Conservation (phyloP, 2,329 filamentous ascomycete genomes). For the Aspergillus hortae region DNA sequence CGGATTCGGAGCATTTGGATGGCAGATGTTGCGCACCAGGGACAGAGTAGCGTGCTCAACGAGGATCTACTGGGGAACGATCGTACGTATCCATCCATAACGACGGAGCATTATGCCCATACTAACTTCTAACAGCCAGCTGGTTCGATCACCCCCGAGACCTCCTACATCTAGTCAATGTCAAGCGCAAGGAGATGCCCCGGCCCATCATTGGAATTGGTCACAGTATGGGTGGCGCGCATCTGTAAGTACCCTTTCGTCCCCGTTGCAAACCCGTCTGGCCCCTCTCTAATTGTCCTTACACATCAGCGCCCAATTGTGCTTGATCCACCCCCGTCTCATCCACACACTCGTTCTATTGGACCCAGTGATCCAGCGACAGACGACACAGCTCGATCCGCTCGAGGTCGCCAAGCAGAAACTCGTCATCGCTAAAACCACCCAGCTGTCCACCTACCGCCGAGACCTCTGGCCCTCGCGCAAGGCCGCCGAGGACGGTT, state of each 20-base stretch:
- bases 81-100: slow-evolving; percentile 51
- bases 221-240: slow-evolving; percentile 81
- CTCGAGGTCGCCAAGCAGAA: slow-evolving; percentile 21
- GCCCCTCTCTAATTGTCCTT: slow-evolving; percentile 1
- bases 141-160: slow-evolving; percentile 87
- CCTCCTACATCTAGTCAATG: slow-evolving; percentile 78
- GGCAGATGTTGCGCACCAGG: slow-evolving; percentile 82
- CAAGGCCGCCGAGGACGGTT: slow-evolving; percentile 62
- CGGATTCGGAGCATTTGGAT: slow-evolving; percentile 83
- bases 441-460: slow-evolving; percentile 62
- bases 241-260: slow-evolving; percentile 47
- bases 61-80: slow-evolving; percentile 76
- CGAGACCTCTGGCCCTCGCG: slow-evolving; percentile 81
- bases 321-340: slow-evolving; percentile 76
- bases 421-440: slow-evolving; percentile 32
- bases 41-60: slow-evolving; percentile 73
- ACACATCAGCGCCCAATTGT: slow-evolving; percentile 54
- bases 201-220: slow-evolving; percentile 80
- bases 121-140: slow-evolving; percentile 53
- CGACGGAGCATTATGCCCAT: not conserved
- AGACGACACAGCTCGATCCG: slow-evolving; percentile 39
- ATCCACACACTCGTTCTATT: slow-evolving; percentile 71
- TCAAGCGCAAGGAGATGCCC: slow-evolving; percentile 73
- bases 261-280: not conserved
- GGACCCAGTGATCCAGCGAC: slow-evolving; percentile 72